Evolutionary conservation across 768 basidiomycete genomes (phyloP).

Genomic region (Phylloporus scabripes): DNA sequence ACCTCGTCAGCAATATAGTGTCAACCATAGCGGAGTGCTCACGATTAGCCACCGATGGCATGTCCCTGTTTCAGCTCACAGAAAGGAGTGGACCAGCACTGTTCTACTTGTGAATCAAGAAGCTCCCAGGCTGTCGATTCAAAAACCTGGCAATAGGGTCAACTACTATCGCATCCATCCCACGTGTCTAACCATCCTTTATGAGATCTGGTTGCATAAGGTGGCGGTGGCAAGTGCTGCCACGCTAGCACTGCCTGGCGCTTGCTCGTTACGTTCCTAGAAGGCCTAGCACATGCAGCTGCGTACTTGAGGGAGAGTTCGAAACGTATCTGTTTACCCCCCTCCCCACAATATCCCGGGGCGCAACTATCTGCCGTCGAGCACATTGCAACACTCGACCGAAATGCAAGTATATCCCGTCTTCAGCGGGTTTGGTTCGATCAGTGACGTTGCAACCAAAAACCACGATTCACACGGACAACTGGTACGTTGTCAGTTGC

Average conservation of each 20-base stretch:
- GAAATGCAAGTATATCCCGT: neutral
- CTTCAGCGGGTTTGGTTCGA: neutral
- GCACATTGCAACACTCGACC: slow-evolving; percentile 2
- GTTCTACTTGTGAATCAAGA: neutral
- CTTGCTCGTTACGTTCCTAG: neutral
- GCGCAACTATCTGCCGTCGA: slow-evolving; percentile 6
- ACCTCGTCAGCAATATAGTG: too few relatives aligned
- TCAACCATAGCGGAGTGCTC: neutral
- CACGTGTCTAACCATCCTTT: neutral
- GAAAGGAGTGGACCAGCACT: neutral
- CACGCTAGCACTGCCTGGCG: slow-evolving; percentile 10
- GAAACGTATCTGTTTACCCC: neutral
- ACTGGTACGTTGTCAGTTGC: slow-evolving; percentile 9
- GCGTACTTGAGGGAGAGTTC: neutral
- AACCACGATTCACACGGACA: neutral
- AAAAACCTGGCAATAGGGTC: neutral
- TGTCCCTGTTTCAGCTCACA: slow-evolving; percentile 15
- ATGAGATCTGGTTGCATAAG: neutral
- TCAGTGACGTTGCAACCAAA: neutral
- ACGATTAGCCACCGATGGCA: neutral
- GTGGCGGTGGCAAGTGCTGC: neutral
- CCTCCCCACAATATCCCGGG: neutral
- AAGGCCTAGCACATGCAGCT: neutral
- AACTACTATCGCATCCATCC: neutral
- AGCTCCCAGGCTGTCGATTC: neutral